These are phyloP conservation scores for Geosmithia putterillii DNA, from an alignment of 2,329 filamentous ascomycete genomes.

Conservation along the genomic window DNA sequence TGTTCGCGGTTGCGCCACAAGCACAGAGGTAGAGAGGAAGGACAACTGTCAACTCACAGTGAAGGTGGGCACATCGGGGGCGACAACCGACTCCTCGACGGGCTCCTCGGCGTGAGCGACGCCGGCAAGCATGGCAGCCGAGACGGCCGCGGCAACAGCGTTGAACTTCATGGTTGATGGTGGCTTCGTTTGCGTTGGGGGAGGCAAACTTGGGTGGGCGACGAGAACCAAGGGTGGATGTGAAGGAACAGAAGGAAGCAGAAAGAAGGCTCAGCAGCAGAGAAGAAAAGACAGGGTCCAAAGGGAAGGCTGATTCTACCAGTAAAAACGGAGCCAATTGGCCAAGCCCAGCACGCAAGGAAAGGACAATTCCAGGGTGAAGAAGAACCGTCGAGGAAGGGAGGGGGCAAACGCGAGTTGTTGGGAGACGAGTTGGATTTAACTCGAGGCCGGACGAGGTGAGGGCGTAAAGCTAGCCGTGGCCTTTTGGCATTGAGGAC, in stretches of 20 bases:
- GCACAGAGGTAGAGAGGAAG: too few relatives aligned
- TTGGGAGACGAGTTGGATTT: slow-evolving; percentile 1
- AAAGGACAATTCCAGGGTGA: slow-evolving; percentile 1
- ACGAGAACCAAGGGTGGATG: not conserved
- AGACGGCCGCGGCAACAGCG: slow-evolving; percentile 62
- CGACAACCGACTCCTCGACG: slow-evolving; percentile 43
- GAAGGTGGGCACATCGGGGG: slow-evolving; percentile 65
- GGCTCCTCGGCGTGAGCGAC: slow-evolving; percentile 58
- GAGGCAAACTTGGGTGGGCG: not conserved
- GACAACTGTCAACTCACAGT: slow-evolving; percentile 71
- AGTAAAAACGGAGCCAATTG: slow-evolving; percentile 1
- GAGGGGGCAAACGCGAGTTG: not conserved
- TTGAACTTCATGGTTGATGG: slow-evolving; percentile 61
- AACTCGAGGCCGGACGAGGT: slow-evolving; percentile 1
- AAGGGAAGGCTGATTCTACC: not conserved
- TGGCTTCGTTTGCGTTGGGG: not conserved
- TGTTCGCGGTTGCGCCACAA: not conserved
- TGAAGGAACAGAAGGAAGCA: not conserved
- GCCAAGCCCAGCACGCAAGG: slow-evolving; percentile 2
- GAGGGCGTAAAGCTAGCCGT: slow-evolving; percentile 1
- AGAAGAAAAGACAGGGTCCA: not conserved
- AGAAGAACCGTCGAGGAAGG: not conserved
- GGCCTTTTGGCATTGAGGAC: slow-evolving; percentile 1
- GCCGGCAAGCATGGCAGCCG: slow-evolving; percentile 60
- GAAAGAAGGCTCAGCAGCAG: not conserved